Base-by-base conservation (phyloP, 1,284 basidiomycete species). In the Cutaneotrichosporon arboriforme region DNA sequence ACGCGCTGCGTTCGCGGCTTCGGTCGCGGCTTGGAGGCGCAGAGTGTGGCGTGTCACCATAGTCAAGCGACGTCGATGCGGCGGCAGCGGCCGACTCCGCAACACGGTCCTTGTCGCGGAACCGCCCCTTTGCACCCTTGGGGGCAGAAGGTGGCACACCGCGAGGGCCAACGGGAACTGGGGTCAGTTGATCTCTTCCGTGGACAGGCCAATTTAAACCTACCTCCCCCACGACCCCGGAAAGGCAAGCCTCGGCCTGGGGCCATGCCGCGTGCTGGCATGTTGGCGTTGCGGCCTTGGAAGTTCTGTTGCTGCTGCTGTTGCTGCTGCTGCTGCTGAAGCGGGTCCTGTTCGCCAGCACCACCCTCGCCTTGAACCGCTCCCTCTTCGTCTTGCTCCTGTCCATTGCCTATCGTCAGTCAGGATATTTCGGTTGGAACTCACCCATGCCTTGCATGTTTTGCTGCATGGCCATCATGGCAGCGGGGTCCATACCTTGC, bases 21-120 rank as follows among this genome's bases (percentile, higher is more conserved):
- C 39, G 39, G 35, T 57, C 57, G 14, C 61, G 55, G 9, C 58
- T 57, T 31, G 43, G 47, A 3, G 52, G 55, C 12, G n/a, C 44
- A 10, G 55, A 58, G 12, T 39, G 50, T 14, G 47, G 49, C n/a
- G 41, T 46, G 22, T 51, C 57, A n/a, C 70, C 70, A 33, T 73
- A 73, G 47, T 73, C 70, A 14, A 73, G 53, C 1, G 47, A 51
- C 4, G 56, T 35, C 1, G 57, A 51, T 7, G 60, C 60, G 0
- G 61, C 53, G 0, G 60, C 62, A 1, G 60, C 51, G 1, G 58
- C 53, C 1, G 60, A 57, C 20, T 58, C 57, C n/a, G 67, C 64
- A 13, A 72, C 71, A 5, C 65, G 61, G 55, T 73, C 71, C 48
- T 71, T 71, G 53, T 73, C 71, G 49, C 58, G 61, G 64, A 73